Base-by-base conservation (phyloP, 1,284 basidiomycete species). In the Caloboletus inedulis region DNA sequence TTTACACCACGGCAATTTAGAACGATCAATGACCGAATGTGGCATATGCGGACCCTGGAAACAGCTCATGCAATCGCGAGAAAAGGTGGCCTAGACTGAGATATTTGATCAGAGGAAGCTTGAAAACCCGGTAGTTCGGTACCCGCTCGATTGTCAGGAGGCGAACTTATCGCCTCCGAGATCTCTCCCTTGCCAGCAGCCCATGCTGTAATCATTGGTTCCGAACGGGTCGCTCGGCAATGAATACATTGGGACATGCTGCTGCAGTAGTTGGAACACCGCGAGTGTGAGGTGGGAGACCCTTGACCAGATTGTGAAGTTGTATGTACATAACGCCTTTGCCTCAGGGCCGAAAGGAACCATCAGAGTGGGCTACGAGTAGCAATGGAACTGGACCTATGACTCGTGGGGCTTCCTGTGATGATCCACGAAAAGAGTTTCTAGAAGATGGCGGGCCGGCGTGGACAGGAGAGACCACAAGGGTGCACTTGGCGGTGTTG, bases 71-170 rank as follows among this genome's bases (percentile, higher is more conserved):
- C 54, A 52, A 65, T 66, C 64, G 55, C 60, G 60, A 62, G 56
- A 68, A 64, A 51, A 40, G 39, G 31, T 55, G 57, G 52, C 40
- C 61, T 62, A 56, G 66, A 63, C 64, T 67, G 62, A 65, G 56
- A 66, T 57, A 58, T 57, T 52, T 54, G 52, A 61, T 62, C 51
- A 54, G 55, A 57, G 54, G 43, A 66, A 66, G 53, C 36, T 63
- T 56, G 59, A 64, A 52, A 46, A 23, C 23, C 65, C 65, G 58
- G 57, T 39, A 60, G 41, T 40, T 53, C 47, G 65, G 65, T 67
- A 70, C 44, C 62, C 64, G 55, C 56, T 65, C 66, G 68, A 66
- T 69, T 69, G 64, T 69, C 66, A 69, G 65, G 65, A 65, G 65
- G 58, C 54, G 64, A 55, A 43, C 37, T 3, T 54, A 68, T 68